A percentile compares a stretch with the other conserved stretches of the same genome.
Conservation (phyloP, 352 stramenopile genomes). For the Globisporangium irregulare region DNA sequence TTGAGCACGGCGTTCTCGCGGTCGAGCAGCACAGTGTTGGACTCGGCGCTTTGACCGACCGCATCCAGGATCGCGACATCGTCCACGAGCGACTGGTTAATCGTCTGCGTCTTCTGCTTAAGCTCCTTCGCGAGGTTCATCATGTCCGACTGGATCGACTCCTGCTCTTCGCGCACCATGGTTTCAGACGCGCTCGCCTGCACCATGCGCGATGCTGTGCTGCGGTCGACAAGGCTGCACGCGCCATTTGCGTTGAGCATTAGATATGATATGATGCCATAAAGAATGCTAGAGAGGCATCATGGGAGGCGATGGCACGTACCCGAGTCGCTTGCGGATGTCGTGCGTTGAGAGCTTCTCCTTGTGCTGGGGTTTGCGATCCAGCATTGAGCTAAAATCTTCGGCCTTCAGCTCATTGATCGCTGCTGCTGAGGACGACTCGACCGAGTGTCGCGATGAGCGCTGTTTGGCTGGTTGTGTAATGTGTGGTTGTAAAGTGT, state of each 20-base stretch:
- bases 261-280: not conserved
- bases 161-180: slow-evolving; percentile 55
- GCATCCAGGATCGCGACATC: slow-evolving; percentile 76
- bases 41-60: slow-evolving; percentile 67
- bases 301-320: not conserved
- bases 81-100: slow-evolving; percentile 67
- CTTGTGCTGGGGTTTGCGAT: slow-evolving; percentile 23
- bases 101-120: slow-evolving; percentile 69
- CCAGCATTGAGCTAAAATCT: slow-evolving; percentile 66
- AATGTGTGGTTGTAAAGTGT: not conserved
- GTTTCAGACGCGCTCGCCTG: slow-evolving; percentile 37
- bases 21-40: slow-evolving; percentile 54
- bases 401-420: slow-evolving; percentile 30
- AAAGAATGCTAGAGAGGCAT: not conserved
- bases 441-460: not conserved
- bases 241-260: not conserved
- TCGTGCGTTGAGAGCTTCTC: slow-evolving; percentile 56
- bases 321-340: slow-evolving; percentile 61
- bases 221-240: slow-evolving; percentile 35
- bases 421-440: not conserved
- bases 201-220: slow-evolving; percentile 15
- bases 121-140: slow-evolving; percentile 65
- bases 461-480: not conserved
- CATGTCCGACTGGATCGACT: slow-evolving; percentile 75
- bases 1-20: slow-evolving; percentile 63